Conservation (phyloP, 495 filamentous ascomycete species). For the Penicillium paxilli region DNA sequence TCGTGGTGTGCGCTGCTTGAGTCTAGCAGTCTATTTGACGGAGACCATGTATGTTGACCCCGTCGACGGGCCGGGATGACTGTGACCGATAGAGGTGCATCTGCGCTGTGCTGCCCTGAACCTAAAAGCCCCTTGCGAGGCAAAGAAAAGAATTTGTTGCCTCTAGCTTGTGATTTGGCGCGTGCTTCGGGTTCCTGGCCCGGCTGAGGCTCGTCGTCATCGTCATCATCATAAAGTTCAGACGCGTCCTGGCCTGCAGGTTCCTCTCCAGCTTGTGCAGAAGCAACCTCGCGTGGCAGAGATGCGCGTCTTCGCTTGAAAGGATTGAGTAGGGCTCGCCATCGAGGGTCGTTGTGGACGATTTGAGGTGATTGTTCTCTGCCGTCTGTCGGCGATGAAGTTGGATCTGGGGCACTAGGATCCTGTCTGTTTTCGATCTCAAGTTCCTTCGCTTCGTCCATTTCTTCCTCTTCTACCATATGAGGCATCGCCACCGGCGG, state of each 20-base stretch:
- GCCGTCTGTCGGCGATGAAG: constrained; percentile 8
- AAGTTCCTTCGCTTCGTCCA: constrained; percentile 32
- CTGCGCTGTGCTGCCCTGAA: constrained; percentile 24
- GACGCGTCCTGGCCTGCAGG: constrained; percentile 16
- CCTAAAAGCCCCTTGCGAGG: constrained; percentile 24
- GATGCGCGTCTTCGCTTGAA: constrained; percentile 55
- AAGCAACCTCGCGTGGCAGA: constrained; percentile 56
- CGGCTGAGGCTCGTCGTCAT: constrained; percentile 19
- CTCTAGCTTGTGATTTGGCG: constrained; percentile 11
- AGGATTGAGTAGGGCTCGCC: constrained; percentile 51
- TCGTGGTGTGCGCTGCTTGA: background rate
- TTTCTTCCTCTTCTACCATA: constrained; percentile 40
- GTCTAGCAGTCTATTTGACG: constrained; percentile 25
- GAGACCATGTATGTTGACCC: constrained; percentile 46
- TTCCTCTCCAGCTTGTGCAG: constrained; percentile 45
- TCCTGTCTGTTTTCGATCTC: constrained; percentile 16
- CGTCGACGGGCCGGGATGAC: constrained; percentile 68
- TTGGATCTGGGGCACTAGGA: constrained; percentile 8
- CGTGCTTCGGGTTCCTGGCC: constrained; percentile 12
- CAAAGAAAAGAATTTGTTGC: constrained; percentile 34
- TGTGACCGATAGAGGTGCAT: constrained; percentile 56
- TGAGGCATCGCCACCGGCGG: constrained; percentile 45
- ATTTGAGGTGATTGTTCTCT: constrained; percentile 37
- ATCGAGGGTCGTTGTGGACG: constrained; percentile 38
- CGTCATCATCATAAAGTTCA: constrained; percentile 19